A percentile compares a stretch with the other conserved stretches of the same genome.
These are phyloP conservation scores for Saccharomycopsis sp. DNA, from an alignment of 805 yeast genomes.

Conservation along the genomic window DNA sequence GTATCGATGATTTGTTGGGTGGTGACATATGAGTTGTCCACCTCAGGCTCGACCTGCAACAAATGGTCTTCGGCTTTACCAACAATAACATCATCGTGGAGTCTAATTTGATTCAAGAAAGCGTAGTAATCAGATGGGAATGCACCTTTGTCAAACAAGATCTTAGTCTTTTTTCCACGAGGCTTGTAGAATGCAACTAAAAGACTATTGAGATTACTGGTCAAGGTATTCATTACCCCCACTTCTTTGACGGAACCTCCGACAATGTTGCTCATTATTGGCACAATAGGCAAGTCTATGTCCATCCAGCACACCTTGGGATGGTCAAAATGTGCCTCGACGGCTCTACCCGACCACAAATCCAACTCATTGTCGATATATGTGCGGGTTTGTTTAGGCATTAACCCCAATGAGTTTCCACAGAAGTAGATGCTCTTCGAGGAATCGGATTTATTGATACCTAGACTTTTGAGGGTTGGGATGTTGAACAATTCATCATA, in stretches of 20 bases:
- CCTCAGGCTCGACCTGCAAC: conserved; percentile 56
- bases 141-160: conserved; percentile 78
- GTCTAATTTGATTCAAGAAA: conserved; percentile 59
- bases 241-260: conserved; percentile 76
- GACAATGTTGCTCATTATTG: conserved; percentile 62
- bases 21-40: conserved; percentile 47
- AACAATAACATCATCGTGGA: conserved; percentile 35
- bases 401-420: conserved; percentile 90
- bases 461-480: conserved; percentile 64
- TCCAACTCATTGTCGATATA: conserved; percentile 62
- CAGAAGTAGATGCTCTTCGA: conserved; percentile 55
- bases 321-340: conserved; percentile 77
- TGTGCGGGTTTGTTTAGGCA: conserved; percentile 59
- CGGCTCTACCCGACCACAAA: conserved; percentile 80
- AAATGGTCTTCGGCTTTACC: conserved; percentile 41
- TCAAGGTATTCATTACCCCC: conserved; percentile 81
- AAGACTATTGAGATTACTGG: conserved; percentile 73
- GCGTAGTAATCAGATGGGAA: conserved; percentile 93
- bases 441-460: conserved; percentile 29
- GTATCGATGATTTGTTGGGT: conserved; percentile 55
- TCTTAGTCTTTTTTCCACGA: conserved; percentile 48
- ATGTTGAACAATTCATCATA: conserved; percentile 45
- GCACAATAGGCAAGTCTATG: conserved; percentile 70
- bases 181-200: conserved; percentile 74
- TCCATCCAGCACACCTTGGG: conserved; percentile 75